Evolutionary conservation across 2,329 filamentous ascomycete genomes (phyloP).

Genomic region (Penicillium sp.): DNA sequence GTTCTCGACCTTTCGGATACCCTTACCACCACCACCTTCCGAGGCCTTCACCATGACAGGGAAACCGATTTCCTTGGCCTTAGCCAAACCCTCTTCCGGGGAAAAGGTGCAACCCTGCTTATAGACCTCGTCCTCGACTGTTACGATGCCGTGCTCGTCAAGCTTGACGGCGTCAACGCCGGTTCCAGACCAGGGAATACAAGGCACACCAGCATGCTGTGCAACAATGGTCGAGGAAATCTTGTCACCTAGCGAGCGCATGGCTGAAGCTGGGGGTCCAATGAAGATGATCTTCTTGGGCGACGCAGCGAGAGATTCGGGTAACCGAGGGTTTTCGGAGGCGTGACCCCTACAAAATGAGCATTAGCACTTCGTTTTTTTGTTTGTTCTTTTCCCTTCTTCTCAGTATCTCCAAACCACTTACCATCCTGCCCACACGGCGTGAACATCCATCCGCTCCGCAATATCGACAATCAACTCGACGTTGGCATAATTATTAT

Average conservation of each 20-base stretch:
- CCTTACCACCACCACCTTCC: conserved; percentile 97
- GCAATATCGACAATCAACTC: conserved; percentile 98
- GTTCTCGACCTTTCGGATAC: conserved; percentile 89
- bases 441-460: conserved; percentile 97
- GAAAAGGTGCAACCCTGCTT: conserved; percentile 86
- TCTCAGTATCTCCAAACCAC: conserved; percentile 29
- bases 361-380: not conserved
- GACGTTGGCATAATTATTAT: conserved; percentile 99
- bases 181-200: conserved; percentile 98
- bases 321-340: conserved; percentile 96
- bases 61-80: conserved; percentile 89
- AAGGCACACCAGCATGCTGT: conserved; percentile 92
- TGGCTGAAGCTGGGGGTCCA: conserved; percentile 93
- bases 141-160: conserved; percentile 83
- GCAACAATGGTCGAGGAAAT: conserved; percentile 99
- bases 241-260: conserved; percentile 99
- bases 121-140: conserved; percentile 82
- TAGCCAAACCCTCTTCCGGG: conserved; percentile 83
- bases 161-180: conserved; percentile 80
- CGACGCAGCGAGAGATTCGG: conserved; percentile 91
- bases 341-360: conserved; percentile 74
- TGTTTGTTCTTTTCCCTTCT: no score
- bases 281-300: conserved; percentile 99
- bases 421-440: conserved; percentile 98
- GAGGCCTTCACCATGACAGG: conserved; percentile 99